These are phyloP conservation scores for Monascus ruber DNA, from an alignment of 2,329 filamentous ascomycete species.

Conservation along the genomic window DNA sequence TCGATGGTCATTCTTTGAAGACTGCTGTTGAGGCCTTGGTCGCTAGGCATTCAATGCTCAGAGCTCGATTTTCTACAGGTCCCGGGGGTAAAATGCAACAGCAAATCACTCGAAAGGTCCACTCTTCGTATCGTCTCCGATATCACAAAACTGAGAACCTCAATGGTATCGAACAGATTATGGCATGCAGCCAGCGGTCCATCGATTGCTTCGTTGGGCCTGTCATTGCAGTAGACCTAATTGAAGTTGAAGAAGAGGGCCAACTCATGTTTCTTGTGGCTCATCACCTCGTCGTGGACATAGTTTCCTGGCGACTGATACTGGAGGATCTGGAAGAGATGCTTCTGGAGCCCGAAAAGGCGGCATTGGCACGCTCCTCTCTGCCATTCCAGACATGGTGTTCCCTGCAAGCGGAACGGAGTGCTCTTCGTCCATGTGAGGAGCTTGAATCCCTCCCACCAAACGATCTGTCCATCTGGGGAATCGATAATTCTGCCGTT, in stretches of 20 bases:
- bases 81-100: slow-evolving; percentile 12
- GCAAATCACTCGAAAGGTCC: slow-evolving; percentile 17
- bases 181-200: slow-evolving; percentile 19
- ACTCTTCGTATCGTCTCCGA: slow-evolving; percentile 17
- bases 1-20: slow-evolving; percentile 13
- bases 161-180: slow-evolving; percentile 12
- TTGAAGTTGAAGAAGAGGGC: slow-evolving; percentile 21
- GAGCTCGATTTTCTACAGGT: slow-evolving; percentile 18
- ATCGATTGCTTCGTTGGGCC: slow-evolving; percentile 28
- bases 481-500: slow-evolving; percentile 15
- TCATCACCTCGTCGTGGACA: slow-evolving; percentile 28
- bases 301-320: slow-evolving; percentile 31
- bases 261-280: slow-evolving; percentile 23
- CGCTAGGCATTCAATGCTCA: slow-evolving; percentile 27
- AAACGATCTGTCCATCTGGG: slow-evolving; percentile 26
- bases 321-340: slow-evolving; percentile 28
- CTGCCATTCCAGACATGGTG: slow-evolving; percentile 30
- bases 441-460: slow-evolving; percentile 11
- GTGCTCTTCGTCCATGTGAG: background rate
- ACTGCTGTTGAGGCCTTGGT: slow-evolving; percentile 21
- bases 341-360: slow-evolving; percentile 17
- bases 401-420: slow-evolving; percentile 17
- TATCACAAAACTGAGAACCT: slow-evolving; percentile 9
- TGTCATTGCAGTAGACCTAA: slow-evolving; percentile 32
- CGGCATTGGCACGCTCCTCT: slow-evolving; percentile 10